A percentile compares a stretch with the other conserved stretches of the same genome.
phyloP scores from a whole-genome alignment of 192 early-diverging fungal species.

The Coemansia sp. region DNA sequence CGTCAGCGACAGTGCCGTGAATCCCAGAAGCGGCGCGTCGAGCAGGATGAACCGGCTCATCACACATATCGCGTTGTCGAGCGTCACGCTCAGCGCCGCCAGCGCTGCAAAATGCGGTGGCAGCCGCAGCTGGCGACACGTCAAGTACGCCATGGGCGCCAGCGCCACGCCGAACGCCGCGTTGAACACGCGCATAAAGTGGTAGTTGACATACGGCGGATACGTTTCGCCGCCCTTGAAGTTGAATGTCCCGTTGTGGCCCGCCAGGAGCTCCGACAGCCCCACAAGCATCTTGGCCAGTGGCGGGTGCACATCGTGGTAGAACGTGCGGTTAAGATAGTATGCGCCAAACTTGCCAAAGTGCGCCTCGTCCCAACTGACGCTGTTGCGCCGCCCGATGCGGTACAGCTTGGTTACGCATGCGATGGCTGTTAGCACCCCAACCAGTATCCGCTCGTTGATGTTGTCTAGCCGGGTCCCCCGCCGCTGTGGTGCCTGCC shows the following conservation, averaged over 20 bases:
- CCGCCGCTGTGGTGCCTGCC: not conserved
- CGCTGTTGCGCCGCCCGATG: conserved; percentile 46
- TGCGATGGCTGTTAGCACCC: conserved; percentile 42
- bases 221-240: conserved; percentile 83
- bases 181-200: conserved; percentile 87
- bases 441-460: conserved; percentile 38
- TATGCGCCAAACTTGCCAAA: conserved; percentile 83
- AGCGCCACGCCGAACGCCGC: conserved; percentile 89
- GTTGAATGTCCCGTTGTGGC: conserved; percentile 83
- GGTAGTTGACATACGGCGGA: conserved; percentile 81
- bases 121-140: conserved; percentile 76
- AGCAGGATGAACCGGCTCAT: conserved; percentile 95
- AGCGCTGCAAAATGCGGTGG: conserved; percentile 68
- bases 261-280: conserved; percentile 77
- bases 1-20: conserved; percentile 71
- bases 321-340: conserved; percentile 92
- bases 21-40: conserved; percentile 93
- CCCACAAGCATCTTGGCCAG: conserved; percentile 96
- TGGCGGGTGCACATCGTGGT: conserved; percentile 98
- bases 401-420: conserved; percentile 40
- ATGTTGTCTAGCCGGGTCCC: conserved; percentile 10
- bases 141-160: conserved; percentile 88
- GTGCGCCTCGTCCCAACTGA: conserved; percentile 80
- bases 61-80: conserved; percentile 61
- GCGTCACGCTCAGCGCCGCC: conserved; percentile 77